Evolutionary conservation across 495 filamentous ascomycete genomes (phyloP).

Genomic region (Talaromyces trachyspermus): DNA sequence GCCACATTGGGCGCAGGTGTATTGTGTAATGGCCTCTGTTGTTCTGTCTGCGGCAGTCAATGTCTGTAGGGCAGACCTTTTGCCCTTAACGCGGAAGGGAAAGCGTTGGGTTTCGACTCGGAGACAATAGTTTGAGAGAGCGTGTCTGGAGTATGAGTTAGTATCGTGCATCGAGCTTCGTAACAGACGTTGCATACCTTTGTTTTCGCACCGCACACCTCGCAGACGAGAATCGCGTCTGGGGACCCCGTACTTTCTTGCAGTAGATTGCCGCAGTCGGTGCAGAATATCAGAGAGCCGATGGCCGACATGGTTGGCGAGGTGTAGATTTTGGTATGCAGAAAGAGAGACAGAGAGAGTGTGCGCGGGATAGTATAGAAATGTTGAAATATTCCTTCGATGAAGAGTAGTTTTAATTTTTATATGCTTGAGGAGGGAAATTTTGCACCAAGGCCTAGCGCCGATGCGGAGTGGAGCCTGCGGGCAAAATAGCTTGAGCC

Average conservation of each 20-base stretch:
- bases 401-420: too few relatives aligned
- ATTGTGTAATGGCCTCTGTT: slow-evolving; percentile 62
- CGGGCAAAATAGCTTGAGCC: neutral
- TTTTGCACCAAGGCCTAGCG: too few relatives aligned
- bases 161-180: too few relatives aligned
- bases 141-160: slow-evolving; percentile 45
- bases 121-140: slow-evolving; percentile 76
- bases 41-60: slow-evolving; percentile 71
- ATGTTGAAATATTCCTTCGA: too few relatives aligned
- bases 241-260: slow-evolving; percentile 67
- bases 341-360: neutral
- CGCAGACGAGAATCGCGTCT: slow-evolving; percentile 70
- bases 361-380: too few relatives aligned
- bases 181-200: slow-evolving; percentile 51
- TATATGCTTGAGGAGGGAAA: too few relatives aligned
- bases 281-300: slow-evolving; percentile 89
- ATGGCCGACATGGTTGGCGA: slow-evolving; percentile 65
- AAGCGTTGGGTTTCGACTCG: slow-evolving; percentile 72
- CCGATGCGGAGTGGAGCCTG: too few relatives aligned
- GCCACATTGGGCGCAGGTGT: slow-evolving; percentile 75
- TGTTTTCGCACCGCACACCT: slow-evolving; percentile 79
- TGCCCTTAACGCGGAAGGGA: slow-evolving; percentile 83
- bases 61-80: slow-evolving; percentile 76
- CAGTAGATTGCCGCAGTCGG: slow-evolving; percentile 84
- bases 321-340: neutral